Evolutionary conservation across 202 grass and related monocot species (phyloP).

Genomic region (Schoenoplectus triqueter): DNA sequence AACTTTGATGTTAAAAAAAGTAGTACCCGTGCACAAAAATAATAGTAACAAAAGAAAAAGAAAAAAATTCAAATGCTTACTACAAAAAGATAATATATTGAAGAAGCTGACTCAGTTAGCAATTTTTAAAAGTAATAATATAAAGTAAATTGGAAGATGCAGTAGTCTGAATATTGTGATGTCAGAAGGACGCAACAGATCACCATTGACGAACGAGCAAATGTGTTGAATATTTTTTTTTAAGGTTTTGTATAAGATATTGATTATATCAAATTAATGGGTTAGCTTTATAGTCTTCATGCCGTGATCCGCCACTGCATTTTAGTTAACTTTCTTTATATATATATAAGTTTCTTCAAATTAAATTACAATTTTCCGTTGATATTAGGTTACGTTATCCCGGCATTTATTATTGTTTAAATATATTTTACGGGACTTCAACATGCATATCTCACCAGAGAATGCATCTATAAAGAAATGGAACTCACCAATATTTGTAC

Average conservation of each 20-base stretch:
- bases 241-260: background rate
- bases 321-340: background rate
- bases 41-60: conserved; percentile 4
- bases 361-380: background rate
- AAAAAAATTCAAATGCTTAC: background rate
- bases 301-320: background rate
- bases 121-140: background rate
- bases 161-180: background rate
- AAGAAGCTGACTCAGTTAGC: conserved; percentile 6
- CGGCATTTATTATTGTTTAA: too few relatives aligned
- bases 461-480: too few relatives aligned
- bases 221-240: background rate
- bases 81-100: background rate
- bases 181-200: background rate
- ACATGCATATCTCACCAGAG: too few relatives aligned
- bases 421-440: too few relatives aligned
- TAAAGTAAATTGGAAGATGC: background rate
- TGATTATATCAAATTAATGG: background rate
- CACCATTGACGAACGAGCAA: background rate
- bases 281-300: background rate
- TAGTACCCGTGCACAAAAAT: background rate
- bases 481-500: too few relatives aligned
- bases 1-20: background rate
- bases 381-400: too few relatives aligned
- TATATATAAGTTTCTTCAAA: background rate